phyloP scores from a whole-genome alignment of 495 filamentous ascomycete genomes.

The Penicillium soppii region DNA sequence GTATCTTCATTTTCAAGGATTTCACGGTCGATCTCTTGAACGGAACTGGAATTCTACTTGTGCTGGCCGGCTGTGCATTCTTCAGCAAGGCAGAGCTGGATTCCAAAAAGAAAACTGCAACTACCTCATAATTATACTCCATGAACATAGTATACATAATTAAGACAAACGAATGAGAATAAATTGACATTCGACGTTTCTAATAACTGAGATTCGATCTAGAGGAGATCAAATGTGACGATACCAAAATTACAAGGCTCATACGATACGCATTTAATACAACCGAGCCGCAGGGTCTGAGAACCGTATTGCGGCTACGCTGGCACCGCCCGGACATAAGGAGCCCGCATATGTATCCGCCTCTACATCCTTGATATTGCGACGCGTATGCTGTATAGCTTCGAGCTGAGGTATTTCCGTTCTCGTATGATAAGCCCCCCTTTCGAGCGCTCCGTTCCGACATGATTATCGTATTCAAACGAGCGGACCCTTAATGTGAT shows the following conservation, averaged over 20 bases:
- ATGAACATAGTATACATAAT: neutral
- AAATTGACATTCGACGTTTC: no score
- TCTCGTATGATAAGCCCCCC: neutral
- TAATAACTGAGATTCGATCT: no score
- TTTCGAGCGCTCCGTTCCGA: neutral
- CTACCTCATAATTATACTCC: neutral
- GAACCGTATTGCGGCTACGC: neutral
- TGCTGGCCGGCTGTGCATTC: slow-evolving; percentile 14
- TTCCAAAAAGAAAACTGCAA: slow-evolving; percentile 9
- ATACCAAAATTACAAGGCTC: neutral
- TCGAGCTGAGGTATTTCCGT: neutral
- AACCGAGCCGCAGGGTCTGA: neutral
- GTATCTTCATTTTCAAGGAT: slow-evolving; percentile 15
- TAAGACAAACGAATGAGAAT: neutral
- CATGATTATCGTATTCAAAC: neutral
- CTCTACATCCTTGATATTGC: neutral
- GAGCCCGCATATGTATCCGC: neutral
- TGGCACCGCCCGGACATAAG: neutral
- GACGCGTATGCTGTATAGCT: neutral
- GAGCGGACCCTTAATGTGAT: neutral
- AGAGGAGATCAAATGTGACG: no score
- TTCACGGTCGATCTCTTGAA: slow-evolving; percentile 15
- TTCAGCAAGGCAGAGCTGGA: slow-evolving; percentile 19
- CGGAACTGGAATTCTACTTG: slow-evolving; percentile 14
- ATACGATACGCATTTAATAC: neutral